These are phyloP conservation scores for Scopulariopsis brevicaulis DNA, from an alignment of 2,329 filamentous ascomycete species.

Conservation along the genomic window DNA sequence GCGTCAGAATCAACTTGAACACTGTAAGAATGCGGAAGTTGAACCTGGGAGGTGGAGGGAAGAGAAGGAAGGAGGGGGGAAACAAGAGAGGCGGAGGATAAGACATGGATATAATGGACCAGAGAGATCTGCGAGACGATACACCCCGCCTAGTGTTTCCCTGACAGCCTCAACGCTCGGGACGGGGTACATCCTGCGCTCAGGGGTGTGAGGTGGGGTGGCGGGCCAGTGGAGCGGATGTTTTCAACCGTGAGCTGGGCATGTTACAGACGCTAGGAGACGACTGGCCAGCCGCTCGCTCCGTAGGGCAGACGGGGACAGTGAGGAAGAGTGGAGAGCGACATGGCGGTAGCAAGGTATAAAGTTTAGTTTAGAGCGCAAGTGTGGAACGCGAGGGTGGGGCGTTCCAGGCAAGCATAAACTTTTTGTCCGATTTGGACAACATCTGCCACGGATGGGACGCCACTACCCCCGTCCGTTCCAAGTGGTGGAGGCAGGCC, in stretches of 20 bases:
- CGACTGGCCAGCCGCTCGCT: background rate
- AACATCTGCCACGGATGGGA: background rate
- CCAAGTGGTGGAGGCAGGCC: background rate
- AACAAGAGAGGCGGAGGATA: conserved; percentile 11
- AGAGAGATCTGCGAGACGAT: background rate
- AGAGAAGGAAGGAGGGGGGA: conserved; percentile 14
- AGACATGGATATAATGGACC: conserved; percentile 7
- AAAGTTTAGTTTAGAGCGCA: background rate
- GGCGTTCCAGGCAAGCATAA: background rate
- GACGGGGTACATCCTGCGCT: conserved; percentile 7
- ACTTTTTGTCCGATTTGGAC: background rate
- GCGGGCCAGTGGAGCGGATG: background rate
- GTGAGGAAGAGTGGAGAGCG: background rate
- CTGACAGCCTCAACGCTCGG: background rate
- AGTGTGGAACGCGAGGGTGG: background rate
- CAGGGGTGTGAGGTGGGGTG: background rate
- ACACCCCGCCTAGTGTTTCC: conserved; percentile 5
- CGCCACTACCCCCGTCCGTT: background rate
- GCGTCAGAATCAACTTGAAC: conserved; percentile 1
- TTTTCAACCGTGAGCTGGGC: background rate
- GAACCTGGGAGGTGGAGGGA: conserved; percentile 1
- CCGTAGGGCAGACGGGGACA: background rate
- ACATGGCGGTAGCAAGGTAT: background rate
- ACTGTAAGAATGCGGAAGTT: conserved; percentile 7
- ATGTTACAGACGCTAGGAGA: background rate